Evolutionary conservation across 1,284 basidiomycete species (phyloP), one percentile per base, ranked within the genome.

Genomic region (Moesziomyces parantarcticus): DNA sequence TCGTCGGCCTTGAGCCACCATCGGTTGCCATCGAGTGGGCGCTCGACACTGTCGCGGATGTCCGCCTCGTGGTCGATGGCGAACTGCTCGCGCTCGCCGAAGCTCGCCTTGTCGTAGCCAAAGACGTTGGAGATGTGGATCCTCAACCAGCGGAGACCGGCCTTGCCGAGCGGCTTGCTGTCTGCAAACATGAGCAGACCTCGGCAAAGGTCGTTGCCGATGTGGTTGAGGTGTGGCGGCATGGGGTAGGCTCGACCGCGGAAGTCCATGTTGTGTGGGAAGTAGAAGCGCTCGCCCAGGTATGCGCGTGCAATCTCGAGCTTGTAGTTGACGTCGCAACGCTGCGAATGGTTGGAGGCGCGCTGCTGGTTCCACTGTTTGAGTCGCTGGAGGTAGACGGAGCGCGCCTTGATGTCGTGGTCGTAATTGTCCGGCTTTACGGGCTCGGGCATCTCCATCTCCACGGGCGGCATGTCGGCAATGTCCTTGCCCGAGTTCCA

Each of bases 211-310:
- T 99, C 96, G 83, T 99, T 93, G 21, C 96, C 96, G 55, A 98
- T 92, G 79, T 99, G 97, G 79, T 92, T 95, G 65, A 99, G 87
- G 86, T 98, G 93, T 1, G 96, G 94, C 0, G 97, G 95, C 53
- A 98, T 91, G 3, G 97, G 96, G 83, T 99, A 99, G 0, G 96
- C 94, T 54, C 96, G 91, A 5, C 97, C 97, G 69, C 96, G 90
- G 89, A 99, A 99, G 85, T 99, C 97, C 81, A 99, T 88, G 85
- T 97, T 98, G 85, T 99, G 97, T 0, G 96, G 96, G 67, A 97
- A 88, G 85, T 94, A 99, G 84, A 99, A 91, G 0, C 87, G 89
- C 79, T 98, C 93, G 39, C 88, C 89, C 46, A 94, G 85, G 87
- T 93, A 95, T 53, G 94, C 91, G 59, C 93, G 88, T 2, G 96